phyloP scores from a whole-genome alignment of 163 green algal genomes.

The Scenedesmus sp. region DNA sequence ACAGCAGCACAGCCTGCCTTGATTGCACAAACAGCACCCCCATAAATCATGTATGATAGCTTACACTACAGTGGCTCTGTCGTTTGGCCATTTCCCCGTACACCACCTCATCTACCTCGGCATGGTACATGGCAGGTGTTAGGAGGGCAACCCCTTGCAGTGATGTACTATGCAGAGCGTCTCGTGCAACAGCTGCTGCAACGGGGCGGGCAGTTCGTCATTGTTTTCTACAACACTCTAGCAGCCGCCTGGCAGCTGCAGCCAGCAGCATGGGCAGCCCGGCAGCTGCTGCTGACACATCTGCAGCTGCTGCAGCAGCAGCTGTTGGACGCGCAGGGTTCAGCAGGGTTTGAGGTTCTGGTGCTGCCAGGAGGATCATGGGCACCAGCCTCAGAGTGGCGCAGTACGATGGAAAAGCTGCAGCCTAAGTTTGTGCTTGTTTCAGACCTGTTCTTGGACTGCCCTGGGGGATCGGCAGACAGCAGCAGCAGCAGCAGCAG shows the following conservation, averaged over 20 bases:
- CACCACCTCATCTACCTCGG: too few relatives aligned
- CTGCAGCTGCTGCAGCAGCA: constrained; percentile 18
- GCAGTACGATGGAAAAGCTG: not conserved
- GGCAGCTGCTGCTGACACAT: constrained; percentile 1
- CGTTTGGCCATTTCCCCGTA: too few relatives aligned
- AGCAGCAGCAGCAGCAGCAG: not conserved
- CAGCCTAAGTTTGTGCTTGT: constrained; percentile 22
- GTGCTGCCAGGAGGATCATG: not conserved
- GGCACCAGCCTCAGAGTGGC: not conserved
- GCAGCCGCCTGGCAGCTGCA: not conserved
- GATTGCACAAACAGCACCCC: too few relatives aligned
- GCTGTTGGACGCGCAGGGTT: not conserved
- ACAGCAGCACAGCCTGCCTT: too few relatives aligned
- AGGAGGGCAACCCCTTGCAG: constrained; percentile 13
- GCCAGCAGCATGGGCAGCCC: not conserved
- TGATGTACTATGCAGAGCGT: constrained; percentile 33
- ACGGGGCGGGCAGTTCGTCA: constrained; percentile 16
- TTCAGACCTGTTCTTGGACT: not conserved
- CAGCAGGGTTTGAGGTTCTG: constrained; percentile 8
- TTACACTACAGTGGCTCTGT: too few relatives aligned
- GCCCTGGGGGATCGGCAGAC: not conserved
- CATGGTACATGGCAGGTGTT: too few relatives aligned
- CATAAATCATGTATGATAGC: too few relatives aligned
- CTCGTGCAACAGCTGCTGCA: constrained; percentile 39
- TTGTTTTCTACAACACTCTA: constrained; percentile 49